phyloP scores from a whole-genome alignment of 306 rosid species.

The Quercus dentata region DNA sequence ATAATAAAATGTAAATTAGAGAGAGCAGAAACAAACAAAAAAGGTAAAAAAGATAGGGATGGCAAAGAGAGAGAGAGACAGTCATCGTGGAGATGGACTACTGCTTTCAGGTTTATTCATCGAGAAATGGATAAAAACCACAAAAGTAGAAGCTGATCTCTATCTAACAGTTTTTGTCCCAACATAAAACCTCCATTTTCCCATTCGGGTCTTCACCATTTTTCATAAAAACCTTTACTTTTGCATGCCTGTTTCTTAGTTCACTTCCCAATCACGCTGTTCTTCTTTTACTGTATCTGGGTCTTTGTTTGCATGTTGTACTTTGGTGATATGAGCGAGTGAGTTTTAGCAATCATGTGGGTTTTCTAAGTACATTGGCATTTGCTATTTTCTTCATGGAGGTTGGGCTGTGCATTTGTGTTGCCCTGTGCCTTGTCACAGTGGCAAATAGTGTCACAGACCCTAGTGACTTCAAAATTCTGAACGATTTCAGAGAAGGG shows the following conservation, averaged over 20 bases:
- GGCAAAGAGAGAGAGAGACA: neutral
- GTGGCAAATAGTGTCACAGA: constrained; percentile 46
- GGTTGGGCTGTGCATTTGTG: constrained; percentile 22
- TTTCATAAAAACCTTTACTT: constrained; percentile 6
- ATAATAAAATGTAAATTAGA: too few species aligned
- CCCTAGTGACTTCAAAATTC: constrained; percentile 60
- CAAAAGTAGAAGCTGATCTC: constrained; percentile 12
- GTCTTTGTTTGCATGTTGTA: constrained; percentile 5
- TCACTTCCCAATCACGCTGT: neutral
- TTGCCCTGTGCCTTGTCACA: constrained; percentile 29
- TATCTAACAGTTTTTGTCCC: constrained; percentile 23
- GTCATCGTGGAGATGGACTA: constrained; percentile 21
- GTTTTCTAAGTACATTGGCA: constrained; percentile 19
- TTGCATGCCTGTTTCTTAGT: neutral
- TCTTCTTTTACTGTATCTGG: constrained; percentile 17
- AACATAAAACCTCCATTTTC: neutral
- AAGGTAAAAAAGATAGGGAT: neutral
- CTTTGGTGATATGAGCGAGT: neutral
- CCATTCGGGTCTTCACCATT: constrained; percentile 18
- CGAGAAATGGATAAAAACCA: neutral
- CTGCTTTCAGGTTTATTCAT: constrained; percentile 13
- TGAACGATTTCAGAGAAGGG: constrained; percentile 64
- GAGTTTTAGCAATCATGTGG: constrained; percentile 9
- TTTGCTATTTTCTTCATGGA: constrained; percentile 32
- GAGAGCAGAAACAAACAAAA: neutral